Evolutionary conservation across 2,329 filamentous ascomycete genomes (phyloP), one percentile per base, ranked within the genome.

Genomic region (Macrophomina phaseolina): DNA sequence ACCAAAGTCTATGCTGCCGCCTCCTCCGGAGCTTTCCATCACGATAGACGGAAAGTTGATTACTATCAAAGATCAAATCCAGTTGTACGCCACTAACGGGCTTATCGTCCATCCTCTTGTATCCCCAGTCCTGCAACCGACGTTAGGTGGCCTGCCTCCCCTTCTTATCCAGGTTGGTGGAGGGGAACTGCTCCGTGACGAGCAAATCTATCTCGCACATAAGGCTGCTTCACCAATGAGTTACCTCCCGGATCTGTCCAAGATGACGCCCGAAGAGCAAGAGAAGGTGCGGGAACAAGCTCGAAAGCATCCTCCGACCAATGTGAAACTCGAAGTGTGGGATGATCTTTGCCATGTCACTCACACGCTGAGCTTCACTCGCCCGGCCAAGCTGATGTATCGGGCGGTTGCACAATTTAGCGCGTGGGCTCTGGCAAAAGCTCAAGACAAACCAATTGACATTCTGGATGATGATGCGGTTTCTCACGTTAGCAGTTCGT

Each of bases 341-440:
- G 94, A 98, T 67, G 91, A 97, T 72, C 82, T 98, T 2, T 98
- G 95, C 73, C 94, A 98, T 75, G 94, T 97, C 5, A 90, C 91
- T 0, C 92, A 94, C 0, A 97, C 94, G 0, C 84, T 98, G n/a
- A 97, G 92, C 73, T 98, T 97, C 77, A 98, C 94, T 0, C 87
- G 90, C n/a, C 95, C 95, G 0, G 95, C 94, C 53, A 98, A 98
- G 77, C 91, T 91, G 80, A 97, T 98, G 93, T 98, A 93, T 76
- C 87, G 94, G 56, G 92, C 92, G 1, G 89, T 97, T 63, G 91
- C 95, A 0, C 94, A 97, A 71, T 98, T 99, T 74, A 91, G 93
- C 2, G 93, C 94, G 0, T 98, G 94, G 94, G 91, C 91, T 0
- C 84, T 97, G 28, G 92, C 94, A 0, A 85, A 90, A 70, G 93